phyloP scores from a whole-genome alignment of 257 asterid species.

The Jacaranda mimosifolia region DNA sequence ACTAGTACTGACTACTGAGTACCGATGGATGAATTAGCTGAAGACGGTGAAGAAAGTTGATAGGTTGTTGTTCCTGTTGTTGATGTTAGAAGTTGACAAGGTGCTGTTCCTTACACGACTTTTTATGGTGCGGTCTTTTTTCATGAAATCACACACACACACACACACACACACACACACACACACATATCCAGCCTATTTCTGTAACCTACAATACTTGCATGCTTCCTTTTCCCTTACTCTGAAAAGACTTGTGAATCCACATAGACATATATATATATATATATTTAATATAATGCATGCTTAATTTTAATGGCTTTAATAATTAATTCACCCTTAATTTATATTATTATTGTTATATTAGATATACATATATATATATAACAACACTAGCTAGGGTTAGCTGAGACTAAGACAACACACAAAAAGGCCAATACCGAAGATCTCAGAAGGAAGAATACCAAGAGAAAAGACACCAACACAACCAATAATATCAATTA shows the following conservation, averaged over 20 bases:
- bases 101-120: conserved; percentile 20
- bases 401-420: neutral
- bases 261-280: neutral
- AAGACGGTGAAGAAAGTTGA: neutral
- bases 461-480: too few species aligned
- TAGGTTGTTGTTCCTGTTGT: neutral
- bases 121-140: conserved; percentile 5
- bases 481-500: too few species aligned
- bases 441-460: neutral
- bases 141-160: conserved; percentile 21
- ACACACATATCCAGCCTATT: too few species aligned
- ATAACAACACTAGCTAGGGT: too few species aligned
- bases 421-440: neutral
- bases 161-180: neutral
- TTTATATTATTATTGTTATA: too few species aligned
- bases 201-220: too few species aligned
- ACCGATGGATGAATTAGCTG: neutral
- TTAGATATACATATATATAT: too few species aligned
- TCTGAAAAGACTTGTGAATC: conserved; percentile 22
- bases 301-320: too few species aligned
- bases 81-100: conserved; percentile 24
- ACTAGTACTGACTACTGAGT: too few species aligned
- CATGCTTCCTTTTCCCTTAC: conserved; percentile 16
- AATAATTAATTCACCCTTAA: too few species aligned
- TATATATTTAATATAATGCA: too few species aligned